These are phyloP conservation scores for Fusarium avenaceum DNA, from an alignment of 2,329 filamentous ascomycete species.

Conservation along the genomic window DNA sequence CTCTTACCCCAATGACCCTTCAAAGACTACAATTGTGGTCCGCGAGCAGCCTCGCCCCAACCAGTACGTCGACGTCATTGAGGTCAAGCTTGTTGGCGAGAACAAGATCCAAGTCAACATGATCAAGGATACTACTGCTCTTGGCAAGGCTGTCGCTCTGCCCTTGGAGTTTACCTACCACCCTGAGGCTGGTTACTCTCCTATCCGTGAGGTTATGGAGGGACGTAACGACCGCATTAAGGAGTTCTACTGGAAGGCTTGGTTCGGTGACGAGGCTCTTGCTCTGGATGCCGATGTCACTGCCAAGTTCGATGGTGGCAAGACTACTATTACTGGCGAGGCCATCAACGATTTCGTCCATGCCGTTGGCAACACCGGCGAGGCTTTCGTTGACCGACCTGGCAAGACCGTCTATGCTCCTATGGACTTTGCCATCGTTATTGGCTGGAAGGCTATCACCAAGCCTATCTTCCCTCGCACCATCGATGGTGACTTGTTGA, in stretches of 20 bases:
- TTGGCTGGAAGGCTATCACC: conserved; percentile 98
- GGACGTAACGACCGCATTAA: conserved; percentile 98
- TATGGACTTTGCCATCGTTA: conserved; percentile 99
- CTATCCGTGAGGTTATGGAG: conserved; percentile 96
- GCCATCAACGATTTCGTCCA: conserved; percentile 99
- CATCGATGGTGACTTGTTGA: conserved; percentile 95
- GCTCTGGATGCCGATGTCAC: conserved; percentile 89
- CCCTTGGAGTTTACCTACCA: conserved; percentile 93
- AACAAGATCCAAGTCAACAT: conserved; percentile 89
- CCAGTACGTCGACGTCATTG: conserved; percentile 88
- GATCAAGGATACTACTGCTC: conserved; percentile 91
- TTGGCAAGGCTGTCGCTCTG: conserved; percentile 84
- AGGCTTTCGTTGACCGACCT: conserved; percentile 95
- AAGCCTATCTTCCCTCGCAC: conserved; percentile 98
- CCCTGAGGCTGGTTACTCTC: conserved; percentile 96
- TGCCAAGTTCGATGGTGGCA: conserved; percentile 90
- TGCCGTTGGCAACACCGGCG: conserved; percentile 96
- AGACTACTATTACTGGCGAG: conserved; percentile 86
- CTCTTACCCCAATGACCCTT: conserved; percentile 81
- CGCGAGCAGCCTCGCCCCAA: conserved; percentile 89
- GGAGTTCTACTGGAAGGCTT: conserved; percentile 98
- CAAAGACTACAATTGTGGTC: conserved; percentile 86
- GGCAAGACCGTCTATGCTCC: conserved; percentile 95
- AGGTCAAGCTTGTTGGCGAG: conserved; percentile 80
- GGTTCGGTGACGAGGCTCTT: conserved; percentile 90